These are phyloP conservation scores for Amanita thiersii DNA, from an alignment of 768 basidiomycete genomes.

Conservation along the genomic window DNA sequence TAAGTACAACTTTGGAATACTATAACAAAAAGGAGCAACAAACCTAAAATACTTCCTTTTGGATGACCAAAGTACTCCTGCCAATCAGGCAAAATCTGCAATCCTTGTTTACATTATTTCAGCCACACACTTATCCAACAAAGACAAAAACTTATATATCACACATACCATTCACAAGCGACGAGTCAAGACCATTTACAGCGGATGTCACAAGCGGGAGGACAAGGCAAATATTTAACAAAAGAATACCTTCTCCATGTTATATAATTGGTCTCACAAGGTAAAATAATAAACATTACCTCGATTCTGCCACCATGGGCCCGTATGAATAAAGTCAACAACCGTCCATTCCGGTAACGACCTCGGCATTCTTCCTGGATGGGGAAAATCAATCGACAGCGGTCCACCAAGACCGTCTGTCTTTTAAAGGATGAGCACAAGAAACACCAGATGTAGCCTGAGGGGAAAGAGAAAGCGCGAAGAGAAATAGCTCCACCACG, in stretches of 20 bases:
- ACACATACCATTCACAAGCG: conserved; percentile 44
- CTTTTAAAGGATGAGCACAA: too few species aligned
- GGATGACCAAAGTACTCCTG: conserved; percentile 47
- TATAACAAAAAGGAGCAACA: not conserved
- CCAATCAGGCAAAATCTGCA: conserved; percentile 65
- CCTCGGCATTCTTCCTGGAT: too few species aligned
- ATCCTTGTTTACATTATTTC: conserved; percentile 31
- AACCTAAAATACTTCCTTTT: conserved; percentile 41
- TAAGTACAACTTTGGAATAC: too few species aligned
- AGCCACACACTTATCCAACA: too few species aligned
- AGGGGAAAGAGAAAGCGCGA: too few species aligned
- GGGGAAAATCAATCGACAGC: too few species aligned
- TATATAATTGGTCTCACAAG: not conserved
- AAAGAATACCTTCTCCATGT: conserved; percentile 37
- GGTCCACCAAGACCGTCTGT: too few species aligned
- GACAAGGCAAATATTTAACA: conserved; percentile 49
- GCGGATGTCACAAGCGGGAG: conserved; percentile 59
- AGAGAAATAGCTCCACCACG: too few species aligned
- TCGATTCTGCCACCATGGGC: conserved; percentile 54
- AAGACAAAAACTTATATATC: conserved; percentile 12
- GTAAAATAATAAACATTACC: conserved; percentile 25
- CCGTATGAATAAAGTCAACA: conserved; percentile 50
- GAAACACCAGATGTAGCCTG: too few species aligned
- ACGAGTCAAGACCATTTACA: conserved; percentile 63
- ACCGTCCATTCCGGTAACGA: conserved; percentile 43